Evolutionary conservation across 768 basidiomycete genomes (phyloP).

Genomic region (Cystobasidium ongulense): DNA sequence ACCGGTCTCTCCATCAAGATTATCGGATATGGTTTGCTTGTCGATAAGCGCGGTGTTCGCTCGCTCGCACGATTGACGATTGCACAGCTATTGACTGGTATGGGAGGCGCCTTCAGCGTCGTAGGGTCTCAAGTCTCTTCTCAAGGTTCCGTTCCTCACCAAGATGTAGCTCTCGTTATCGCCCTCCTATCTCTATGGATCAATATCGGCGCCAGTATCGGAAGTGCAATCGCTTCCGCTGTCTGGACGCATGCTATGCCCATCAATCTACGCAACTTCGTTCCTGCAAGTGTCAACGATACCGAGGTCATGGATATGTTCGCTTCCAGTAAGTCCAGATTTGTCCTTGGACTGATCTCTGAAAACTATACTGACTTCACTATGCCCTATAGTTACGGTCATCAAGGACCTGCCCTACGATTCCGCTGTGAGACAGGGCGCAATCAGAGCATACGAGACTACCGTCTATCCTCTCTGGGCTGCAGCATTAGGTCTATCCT

Average conservation of each 20-base stretch:
- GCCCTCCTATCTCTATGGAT: constrained; percentile 45
- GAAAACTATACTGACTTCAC: background rate
- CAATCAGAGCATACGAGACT: constrained; percentile 34
- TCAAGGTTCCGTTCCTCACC: constrained; percentile 47
- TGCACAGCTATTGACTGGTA: constrained; percentile 41
- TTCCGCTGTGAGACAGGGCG: constrained; percentile 23
- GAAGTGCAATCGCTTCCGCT: constrained; percentile 43
- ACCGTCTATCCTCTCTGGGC: constrained; percentile 42
- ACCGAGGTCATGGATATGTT: constrained; percentile 43
- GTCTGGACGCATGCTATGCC: constrained; percentile 41
- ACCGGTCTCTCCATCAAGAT: constrained; percentile 41
- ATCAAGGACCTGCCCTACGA: constrained; percentile 34
- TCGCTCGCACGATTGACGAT: constrained; percentile 38
- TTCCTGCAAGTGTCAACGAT: constrained; percentile 41
- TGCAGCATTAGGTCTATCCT: constrained; percentile 42
- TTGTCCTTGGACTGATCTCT: background rate
- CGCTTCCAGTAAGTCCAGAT: constrained; percentile 34
- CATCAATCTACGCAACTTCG: constrained; percentile 38
- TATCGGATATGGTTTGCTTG: constrained; percentile 39
- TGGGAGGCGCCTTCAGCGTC: constrained; percentile 30
- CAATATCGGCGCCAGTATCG: constrained; percentile 44
- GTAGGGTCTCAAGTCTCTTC: constrained; percentile 44
- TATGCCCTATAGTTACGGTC: background rate
- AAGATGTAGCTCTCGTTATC: constrained; percentile 45
- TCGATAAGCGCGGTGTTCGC: constrained; percentile 35